Evolutionary conservation across 208 protist genomes (phyloP).

Genomic region (Leptomonas pyrrhocoris): DNA sequence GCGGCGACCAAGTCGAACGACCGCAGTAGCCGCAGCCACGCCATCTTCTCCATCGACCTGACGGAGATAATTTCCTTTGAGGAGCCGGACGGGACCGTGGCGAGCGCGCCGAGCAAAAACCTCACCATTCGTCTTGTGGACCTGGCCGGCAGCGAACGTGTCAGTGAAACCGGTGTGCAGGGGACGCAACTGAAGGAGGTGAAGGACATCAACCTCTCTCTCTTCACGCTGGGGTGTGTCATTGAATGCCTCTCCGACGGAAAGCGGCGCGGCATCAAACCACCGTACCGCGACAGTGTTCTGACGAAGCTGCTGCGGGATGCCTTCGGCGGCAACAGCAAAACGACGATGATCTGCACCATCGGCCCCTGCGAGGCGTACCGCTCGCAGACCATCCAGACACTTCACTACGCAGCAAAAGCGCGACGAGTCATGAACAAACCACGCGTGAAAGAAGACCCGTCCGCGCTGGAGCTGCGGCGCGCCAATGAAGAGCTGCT

Average conservation of each 20-base stretch:
- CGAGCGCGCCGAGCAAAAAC: constrained; percentile 65
- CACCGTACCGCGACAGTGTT: constrained; percentile 84
- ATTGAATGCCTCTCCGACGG: constrained; percentile 81
- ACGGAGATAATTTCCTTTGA: constrained; percentile 69
- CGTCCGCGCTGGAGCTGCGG: constrained; percentile 74
- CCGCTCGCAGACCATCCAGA: constrained; percentile 75
- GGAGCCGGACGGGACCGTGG: constrained; percentile 60
- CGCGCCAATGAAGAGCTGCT: constrained; percentile 73
- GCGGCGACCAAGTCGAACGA: constrained; percentile 80
- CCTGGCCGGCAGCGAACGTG: constrained; percentile 88
- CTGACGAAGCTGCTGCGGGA: constrained; percentile 90
- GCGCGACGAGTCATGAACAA: constrained; percentile 81
- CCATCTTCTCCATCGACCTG: constrained; percentile 84
- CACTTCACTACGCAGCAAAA: constrained; percentile 84
- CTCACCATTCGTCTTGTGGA: constrained; percentile 84
- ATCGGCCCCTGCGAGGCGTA: constrained; percentile 66
- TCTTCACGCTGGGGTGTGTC: constrained; percentile 87
- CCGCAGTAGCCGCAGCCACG: constrained; percentile 86
- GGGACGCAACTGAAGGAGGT: constrained; percentile 86
- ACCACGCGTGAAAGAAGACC: constrained; percentile 76
- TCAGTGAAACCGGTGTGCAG: constrained; percentile 73
- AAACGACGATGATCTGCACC: constrained; percentile 89
- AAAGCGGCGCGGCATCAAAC: constrained; percentile 67
- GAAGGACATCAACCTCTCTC: constrained; percentile 83
- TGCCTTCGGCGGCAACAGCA: constrained; percentile 90